phyloP scores from a whole-genome alignment of 441 rosid genomes.

The Adansonia madagascariensis region DNA sequence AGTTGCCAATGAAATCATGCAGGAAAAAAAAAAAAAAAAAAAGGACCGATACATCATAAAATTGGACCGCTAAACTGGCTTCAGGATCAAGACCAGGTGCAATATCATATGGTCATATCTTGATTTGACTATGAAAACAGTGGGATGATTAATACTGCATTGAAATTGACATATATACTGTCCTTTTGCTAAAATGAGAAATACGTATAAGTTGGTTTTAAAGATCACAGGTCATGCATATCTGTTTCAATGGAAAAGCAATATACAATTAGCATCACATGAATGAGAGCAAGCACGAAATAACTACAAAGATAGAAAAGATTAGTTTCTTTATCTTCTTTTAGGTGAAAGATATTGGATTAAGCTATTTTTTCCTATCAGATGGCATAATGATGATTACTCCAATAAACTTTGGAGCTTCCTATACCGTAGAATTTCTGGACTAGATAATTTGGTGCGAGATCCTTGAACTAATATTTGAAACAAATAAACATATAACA shows the following conservation, averaged over 20 bases:
- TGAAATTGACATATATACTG: background rate
- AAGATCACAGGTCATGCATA: background rate
- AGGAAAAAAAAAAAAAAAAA: background rate
- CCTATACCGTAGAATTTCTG: slow-evolving; percentile 4
- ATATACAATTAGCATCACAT: background rate
- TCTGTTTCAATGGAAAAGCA: background rate
- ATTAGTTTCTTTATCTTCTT: background rate
- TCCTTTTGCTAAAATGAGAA: slow-evolving; percentile 4
- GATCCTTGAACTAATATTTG: slow-evolving; percentile 17
- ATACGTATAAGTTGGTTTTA: background rate
- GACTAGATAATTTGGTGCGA: background rate
- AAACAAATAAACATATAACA: background rate
- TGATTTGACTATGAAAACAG: background rate
- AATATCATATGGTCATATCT: slow-evolving; percentile 7
- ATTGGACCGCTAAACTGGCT: background rate
- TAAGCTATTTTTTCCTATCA: slow-evolving; percentile 8
- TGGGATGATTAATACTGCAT: background rate
- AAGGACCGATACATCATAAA: background rate
- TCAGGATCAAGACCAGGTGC: background rate
- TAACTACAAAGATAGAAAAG: background rate
- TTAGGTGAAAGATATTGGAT: background rate
- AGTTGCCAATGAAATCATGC: background rate
- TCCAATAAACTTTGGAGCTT: background rate
- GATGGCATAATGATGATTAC: background rate
- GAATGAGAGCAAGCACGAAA: slow-evolving; percentile 8